Conservation (phyloP, 192 early-diverging fungal genomes). For the Funneliformis mosseae region DNA sequence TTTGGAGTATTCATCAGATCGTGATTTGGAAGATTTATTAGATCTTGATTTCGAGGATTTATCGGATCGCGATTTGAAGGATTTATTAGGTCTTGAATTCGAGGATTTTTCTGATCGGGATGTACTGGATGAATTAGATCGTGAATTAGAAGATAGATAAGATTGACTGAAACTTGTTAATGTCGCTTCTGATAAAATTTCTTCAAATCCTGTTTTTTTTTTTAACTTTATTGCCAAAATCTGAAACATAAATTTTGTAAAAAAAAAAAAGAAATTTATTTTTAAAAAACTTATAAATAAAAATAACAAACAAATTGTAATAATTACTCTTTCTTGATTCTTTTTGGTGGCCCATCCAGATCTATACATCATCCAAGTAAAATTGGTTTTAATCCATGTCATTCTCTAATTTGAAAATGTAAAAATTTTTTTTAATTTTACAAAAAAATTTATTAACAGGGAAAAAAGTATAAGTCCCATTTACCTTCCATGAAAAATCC, state of each 20-base stretch:
- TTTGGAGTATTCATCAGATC: too few relatives aligned
- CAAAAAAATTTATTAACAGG: not conserved
- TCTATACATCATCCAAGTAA: constrained; percentile 56
- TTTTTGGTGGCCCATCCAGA: constrained; percentile 48
- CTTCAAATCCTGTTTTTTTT: constrained; percentile 37
- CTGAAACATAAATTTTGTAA: constrained; percentile 16
- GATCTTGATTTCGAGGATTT: too few relatives aligned
- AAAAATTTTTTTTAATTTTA: not conserved
- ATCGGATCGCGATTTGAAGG: not conserved
- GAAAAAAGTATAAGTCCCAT: too few relatives aligned
- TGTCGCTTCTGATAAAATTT: constrained; percentile 34
- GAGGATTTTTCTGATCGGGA: too few relatives aligned
- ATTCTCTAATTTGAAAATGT: constrained; percentile 34
- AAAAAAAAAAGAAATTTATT: constrained; percentile 28
- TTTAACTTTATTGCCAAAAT: constrained; percentile 40
- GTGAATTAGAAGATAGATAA: not conserved
- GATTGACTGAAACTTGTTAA: constrained; percentile 29
- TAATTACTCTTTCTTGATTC: constrained; percentile 42
- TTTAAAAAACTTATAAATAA: constrained; percentile 22
- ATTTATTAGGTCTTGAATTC: not conserved
- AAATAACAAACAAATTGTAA: constrained; percentile 9
- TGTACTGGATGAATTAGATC: too few relatives aligned
- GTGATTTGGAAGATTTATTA: constrained; percentile 3
- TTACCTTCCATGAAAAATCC: constrained; percentile 36
- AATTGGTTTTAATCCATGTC: constrained; percentile 56